Evolutionary conservation across 2,329 filamentous ascomycete species (phyloP).

Genomic region (Talaromyces sp.): DNA sequence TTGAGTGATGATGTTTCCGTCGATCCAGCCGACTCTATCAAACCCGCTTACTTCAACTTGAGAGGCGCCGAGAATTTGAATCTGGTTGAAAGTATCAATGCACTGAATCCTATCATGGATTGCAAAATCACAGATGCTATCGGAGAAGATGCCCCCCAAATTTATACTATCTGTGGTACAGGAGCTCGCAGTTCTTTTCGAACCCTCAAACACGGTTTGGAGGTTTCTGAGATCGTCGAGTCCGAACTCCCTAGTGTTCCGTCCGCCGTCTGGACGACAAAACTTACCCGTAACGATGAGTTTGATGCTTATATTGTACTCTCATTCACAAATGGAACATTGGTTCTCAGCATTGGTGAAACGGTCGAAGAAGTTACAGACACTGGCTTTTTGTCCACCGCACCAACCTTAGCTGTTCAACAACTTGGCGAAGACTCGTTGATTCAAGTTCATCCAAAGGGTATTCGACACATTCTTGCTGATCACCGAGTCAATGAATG

Average conservation of each 20-base stretch:
- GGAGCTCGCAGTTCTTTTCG: slow-evolving; percentile 87
- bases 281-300: slow-evolving; percentile 73
- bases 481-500: slow-evolving; percentile 82
- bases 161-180: slow-evolving; percentile 87
- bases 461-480: slow-evolving; percentile 83
- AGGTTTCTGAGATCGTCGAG: slow-evolving; percentile 93
- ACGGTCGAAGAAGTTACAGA: slow-evolving; percentile 95
- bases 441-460: slow-evolving; percentile 93
- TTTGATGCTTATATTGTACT: slow-evolving; percentile 96
- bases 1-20: slow-evolving; percentile 76
- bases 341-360: slow-evolving; percentile 92
- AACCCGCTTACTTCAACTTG: slow-evolving; percentile 81
- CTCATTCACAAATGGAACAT: slow-evolving; percentile 82
- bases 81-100: slow-evolving; percentile 77
- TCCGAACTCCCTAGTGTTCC: slow-evolving; percentile 87
- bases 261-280: slow-evolving; percentile 92
- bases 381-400: slow-evolving; percentile 84
- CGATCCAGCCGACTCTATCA: slow-evolving; percentile 68
- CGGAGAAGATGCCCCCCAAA: slow-evolving; percentile 90
- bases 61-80: slow-evolving; percentile 76
- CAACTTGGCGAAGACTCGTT: slow-evolving; percentile 90
- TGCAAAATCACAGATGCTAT: slow-evolving; percentile 89
- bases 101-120: slow-evolving; percentile 86
- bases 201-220: slow-evolving; percentile 85
- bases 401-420: slow-evolving; percentile 86